Conservation (phyloP, 2,329 filamentous ascomycete genomes). For the Aspergillus clavatus region DNA sequence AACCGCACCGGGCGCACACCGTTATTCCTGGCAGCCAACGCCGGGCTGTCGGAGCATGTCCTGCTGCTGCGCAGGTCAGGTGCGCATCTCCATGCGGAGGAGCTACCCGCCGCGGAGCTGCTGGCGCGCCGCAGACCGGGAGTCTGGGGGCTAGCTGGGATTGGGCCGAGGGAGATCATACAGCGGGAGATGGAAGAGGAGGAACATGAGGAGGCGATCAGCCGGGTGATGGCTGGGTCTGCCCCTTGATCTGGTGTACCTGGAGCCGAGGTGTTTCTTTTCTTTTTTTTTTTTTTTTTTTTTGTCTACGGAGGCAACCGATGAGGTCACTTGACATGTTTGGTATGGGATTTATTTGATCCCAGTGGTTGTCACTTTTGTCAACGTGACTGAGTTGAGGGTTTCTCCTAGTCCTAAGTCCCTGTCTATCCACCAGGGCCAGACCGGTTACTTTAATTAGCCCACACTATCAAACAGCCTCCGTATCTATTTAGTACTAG, state of each 20-base stretch:
- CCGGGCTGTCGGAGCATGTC: constrained; percentile 52
- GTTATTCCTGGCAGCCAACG: constrained; percentile 55
- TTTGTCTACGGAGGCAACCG: too few species aligned
- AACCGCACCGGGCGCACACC: constrained; percentile 56
- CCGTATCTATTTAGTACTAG: too few species aligned
- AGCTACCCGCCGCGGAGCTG: constrained; percentile 49
- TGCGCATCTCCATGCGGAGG: constrained; percentile 56
- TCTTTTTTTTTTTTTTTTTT: too few species aligned
- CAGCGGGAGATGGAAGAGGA: constrained; percentile 21
- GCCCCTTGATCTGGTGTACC: constrained; percentile 19
- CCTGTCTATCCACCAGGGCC: too few species aligned
- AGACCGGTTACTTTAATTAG: too few species aligned
- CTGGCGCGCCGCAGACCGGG: constrained; percentile 41
- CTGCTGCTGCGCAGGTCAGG: constrained; percentile 51
- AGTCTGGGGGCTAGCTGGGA: constrained; percentile 42
- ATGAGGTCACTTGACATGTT: neutral
- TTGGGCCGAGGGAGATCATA: constrained; percentile 28
- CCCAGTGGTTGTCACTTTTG: too few species aligned
- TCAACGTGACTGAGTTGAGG: too few species aligned
- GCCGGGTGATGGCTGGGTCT: constrained; percentile 23
- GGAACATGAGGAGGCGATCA: constrained; percentile 9
- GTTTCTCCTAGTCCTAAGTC: too few species aligned
- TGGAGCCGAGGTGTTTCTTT: too few species aligned
- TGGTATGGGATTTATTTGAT: too few species aligned
- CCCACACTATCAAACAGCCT: too few species aligned